phyloP scores from a whole-genome alignment of 2,329 filamentous ascomycete genomes.

The Dactylonectria estremocensis region DNA sequence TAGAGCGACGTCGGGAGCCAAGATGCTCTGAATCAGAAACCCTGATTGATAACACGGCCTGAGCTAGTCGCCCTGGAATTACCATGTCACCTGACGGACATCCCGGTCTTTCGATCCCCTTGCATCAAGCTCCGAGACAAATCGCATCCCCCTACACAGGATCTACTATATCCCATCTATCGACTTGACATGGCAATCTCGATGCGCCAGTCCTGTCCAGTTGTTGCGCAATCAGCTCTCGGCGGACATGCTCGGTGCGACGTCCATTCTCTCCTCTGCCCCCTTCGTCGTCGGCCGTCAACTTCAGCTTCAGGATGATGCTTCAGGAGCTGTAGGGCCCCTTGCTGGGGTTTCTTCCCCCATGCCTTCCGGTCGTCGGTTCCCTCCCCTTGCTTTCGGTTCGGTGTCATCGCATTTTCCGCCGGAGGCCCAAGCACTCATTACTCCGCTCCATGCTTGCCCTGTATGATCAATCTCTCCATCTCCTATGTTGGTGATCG shows the following conservation, averaged over 20 bases:
- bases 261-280: constrained; percentile 5
- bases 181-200: background rate
- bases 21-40: background rate
- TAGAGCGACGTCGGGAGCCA: background rate
- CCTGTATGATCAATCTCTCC: background rate
- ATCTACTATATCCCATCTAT: background rate
- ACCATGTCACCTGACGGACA: background rate
- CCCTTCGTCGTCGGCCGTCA: background rate
- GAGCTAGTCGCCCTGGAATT: background rate
- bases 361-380: background rate
- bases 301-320: constrained; percentile 18
- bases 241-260: background rate
- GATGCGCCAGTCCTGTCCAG: background rate
- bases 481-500: background rate
- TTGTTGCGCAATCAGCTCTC: background rate
- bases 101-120: background rate
- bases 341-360: constrained; percentile 11
- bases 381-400: constrained; percentile 25
- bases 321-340: constrained; percentile 2
- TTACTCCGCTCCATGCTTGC: background rate
- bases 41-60: background rate
- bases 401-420: constrained; percentile 9
- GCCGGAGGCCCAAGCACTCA: background rate
- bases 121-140: background rate
- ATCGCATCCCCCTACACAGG: background rate